phyloP scores from a whole-genome alignment of 1,284 basidiomycete genomes.

The Trametes sp. region DNA sequence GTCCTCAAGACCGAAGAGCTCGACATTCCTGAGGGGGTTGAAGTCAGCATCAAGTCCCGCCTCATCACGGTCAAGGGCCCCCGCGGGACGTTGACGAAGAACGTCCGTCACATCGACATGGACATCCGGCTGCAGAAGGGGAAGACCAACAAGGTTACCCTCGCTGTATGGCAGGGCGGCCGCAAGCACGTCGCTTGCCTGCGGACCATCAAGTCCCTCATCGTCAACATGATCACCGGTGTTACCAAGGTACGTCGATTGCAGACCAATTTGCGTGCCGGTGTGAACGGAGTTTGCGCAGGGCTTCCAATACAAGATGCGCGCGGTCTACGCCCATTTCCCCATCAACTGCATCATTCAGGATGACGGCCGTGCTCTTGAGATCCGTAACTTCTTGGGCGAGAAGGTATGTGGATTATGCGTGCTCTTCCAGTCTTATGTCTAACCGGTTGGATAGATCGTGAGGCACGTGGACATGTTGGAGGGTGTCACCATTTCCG shows the following conservation, averaged over 20 bases:
- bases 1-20: constrained; percentile 95
- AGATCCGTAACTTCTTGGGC: constrained; percentile 99
- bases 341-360: constrained; percentile 99
- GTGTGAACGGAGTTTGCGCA: constrained; percentile 39
- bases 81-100: constrained; percentile 90
- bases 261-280: neutral
- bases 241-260: constrained; percentile 82
- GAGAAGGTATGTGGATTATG: constrained; percentile 76
- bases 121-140: constrained; percentile 87
- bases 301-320: constrained; percentile 99
- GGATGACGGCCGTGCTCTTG: constrained; percentile 79
- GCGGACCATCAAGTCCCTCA: constrained; percentile 93
- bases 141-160: constrained; percentile 82
- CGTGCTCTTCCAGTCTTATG: neutral
- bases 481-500: constrained; percentile 85
- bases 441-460: constrained; percentile 55
- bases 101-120: constrained; percentile 95
- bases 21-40: constrained; percentile 86
- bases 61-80: constrained; percentile 91
- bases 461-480: constrained; percentile 95
- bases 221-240: constrained; percentile 98
- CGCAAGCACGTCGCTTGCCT: constrained; percentile 99
- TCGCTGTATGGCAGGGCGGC: constrained; percentile 98
- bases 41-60: constrained; percentile 87
- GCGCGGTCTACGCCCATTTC: constrained; percentile 99